Evolutionary conservation across 2,329 filamentous ascomycete genomes (phyloP), one percentile per base, ranked within the genome.

Genomic region (Thelonectria olida): DNA sequence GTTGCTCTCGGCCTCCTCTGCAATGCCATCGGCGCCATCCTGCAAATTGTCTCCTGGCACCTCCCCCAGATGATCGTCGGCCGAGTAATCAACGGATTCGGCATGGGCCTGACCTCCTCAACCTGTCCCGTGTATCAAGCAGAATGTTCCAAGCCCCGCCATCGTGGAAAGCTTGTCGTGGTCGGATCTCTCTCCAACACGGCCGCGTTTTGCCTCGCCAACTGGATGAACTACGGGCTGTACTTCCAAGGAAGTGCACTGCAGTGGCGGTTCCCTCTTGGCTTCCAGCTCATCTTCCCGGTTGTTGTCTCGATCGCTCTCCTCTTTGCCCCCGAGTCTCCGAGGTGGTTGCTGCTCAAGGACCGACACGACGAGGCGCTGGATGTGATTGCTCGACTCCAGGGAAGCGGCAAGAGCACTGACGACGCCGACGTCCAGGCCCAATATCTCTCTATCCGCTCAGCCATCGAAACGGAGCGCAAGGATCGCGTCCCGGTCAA

Each of bases 281-380:
- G 20, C 75, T 75, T 79, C 47, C 78, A 79, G 66, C 69, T 80
- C 13, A 54, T 78, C 5, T 79, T 79, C 62, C 76, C 78, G 3
- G 67, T 76, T 17, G 70, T 78, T 23, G 58, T 61, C 15, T 22
- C 58, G 1, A 25, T 49, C 15, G 55, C 55, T 2, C 34, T 58
- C 0, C 55, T 58, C 10, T 53, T 58, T 15, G 31, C 42, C 2
- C 81, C 81, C 2, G 84, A 86, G 64, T 82, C 79, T 0, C 84
- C 84, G 0, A 79, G 84, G 36, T 87, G 81, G 80, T 71, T 85
- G n/a, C 70, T 85, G 19, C 72, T 82, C 8, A 66, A 86, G 56
- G 83, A 86, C 60, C 82, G 84, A n/a, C 79, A 83, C 15, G 83
- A 87, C 10, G 80, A 88, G 58, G 86, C 86, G 1, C 75, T 83